These are phyloP conservation scores for Saussurea involucrata DNA, from an alignment of 129 eudicot species.

Conservation along the genomic window DNA sequence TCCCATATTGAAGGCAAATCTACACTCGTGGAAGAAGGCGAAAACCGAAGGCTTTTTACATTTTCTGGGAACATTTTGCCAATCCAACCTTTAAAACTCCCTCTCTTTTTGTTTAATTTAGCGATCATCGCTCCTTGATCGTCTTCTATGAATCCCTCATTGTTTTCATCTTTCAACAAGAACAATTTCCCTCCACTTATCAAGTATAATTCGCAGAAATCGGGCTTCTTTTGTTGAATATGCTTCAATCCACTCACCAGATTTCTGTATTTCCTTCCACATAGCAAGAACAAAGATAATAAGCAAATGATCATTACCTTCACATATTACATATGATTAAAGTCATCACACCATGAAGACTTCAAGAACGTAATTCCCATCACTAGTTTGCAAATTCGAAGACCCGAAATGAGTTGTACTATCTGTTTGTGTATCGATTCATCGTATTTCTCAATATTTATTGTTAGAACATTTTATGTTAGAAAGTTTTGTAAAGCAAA, in stretches of 20 bases:
- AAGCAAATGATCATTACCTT: not conserved
- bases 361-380: conserved; percentile 60
- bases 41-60: conserved; percentile 26
- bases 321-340: not conserved
- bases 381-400: conserved; percentile 59
- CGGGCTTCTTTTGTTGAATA: conserved; percentile 57
- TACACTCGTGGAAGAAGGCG: conserved; percentile 38
- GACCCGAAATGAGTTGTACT: conserved; percentile 40
- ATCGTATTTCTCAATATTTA: conserved; percentile 56
- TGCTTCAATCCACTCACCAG: conserved; percentile 38
- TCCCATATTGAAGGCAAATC: conserved; percentile 51
- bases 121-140: conserved; percentile 50
- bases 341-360: conserved; percentile 48
- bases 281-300: not conserved
- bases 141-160: conserved; percentile 47
- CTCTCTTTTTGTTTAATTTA: conserved; percentile 33
- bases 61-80: conserved; percentile 47
- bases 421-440: conserved; percentile 46
- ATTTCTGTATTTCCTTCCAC: conserved; percentile 45
- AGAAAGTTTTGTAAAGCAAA: no score
- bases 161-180: conserved; percentile 48
- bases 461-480: no score
- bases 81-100: conserved; percentile 55
- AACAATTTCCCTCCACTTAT: conserved; percentile 61
- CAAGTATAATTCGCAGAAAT: conserved; percentile 58